A percentile compares a stretch with the other conserved stretches of the same genome.
Conservation (phyloP, 306 rosid genomes). For the Parietaria judaica region DNA sequence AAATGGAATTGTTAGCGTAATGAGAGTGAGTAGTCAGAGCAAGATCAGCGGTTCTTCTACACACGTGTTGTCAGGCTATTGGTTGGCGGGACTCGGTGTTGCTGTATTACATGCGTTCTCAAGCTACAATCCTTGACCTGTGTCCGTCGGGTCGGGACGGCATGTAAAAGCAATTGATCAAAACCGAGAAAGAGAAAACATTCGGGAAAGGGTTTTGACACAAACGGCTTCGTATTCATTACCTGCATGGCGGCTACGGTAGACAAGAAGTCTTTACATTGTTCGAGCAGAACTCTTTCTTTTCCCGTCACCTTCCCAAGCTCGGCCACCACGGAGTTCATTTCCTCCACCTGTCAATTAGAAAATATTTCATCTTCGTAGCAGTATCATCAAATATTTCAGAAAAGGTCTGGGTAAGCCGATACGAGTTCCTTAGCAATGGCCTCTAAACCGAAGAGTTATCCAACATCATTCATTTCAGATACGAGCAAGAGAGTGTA, state of each 20-base stretch:
- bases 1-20: constrained; percentile 67
- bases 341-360: constrained; percentile 64
- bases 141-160: constrained; percentile 2
- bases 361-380: neutral
- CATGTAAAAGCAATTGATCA: constrained; percentile 1
- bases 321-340: constrained; percentile 69
- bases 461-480: no score
- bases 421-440: no score
- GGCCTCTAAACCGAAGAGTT: no score
- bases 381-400: no score
- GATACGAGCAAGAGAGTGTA: no score
- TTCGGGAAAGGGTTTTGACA: neutral
- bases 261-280: constrained; percentile 71
- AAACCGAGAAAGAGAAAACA: constrained; percentile 7
- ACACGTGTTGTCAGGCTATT: constrained; percentile 67
- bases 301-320: constrained; percentile 69
- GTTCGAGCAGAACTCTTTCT: constrained; percentile 67
- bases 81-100: constrained; percentile 44
- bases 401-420: no score
- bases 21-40: constrained; percentile 48
- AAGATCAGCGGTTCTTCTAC: constrained; percentile 55
- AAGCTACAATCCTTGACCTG: constrained; percentile 89
- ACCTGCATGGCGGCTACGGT: constrained; percentile 76
- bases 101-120: constrained; percentile 71
- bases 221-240: constrained; percentile 8